Evolutionary conservation across 2,329 filamentous ascomycete species (phyloP).

Genomic region (Scortechinia acanthostroma): DNA sequence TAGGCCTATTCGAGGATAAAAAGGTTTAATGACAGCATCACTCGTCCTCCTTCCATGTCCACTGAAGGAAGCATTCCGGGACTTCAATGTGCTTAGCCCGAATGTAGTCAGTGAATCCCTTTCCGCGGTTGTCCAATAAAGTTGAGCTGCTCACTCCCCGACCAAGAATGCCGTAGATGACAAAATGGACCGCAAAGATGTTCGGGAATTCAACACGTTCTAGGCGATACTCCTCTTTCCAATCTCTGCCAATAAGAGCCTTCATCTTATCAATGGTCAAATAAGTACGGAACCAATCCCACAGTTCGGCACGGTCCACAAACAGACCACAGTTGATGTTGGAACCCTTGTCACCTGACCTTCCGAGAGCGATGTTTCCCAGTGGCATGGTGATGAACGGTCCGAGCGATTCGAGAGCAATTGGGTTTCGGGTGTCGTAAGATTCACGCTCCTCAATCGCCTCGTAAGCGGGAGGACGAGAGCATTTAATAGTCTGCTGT

Average conservation of each 20-base stretch:
- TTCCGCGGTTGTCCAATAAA: slow-evolving; percentile 37
- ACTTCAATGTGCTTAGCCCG: background rate
- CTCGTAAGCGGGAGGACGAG: no score
- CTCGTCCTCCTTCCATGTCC: no score
- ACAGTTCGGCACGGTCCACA: slow-evolving; percentile 25
- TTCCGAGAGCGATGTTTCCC: slow-evolving; percentile 30
- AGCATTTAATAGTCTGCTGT: no score
- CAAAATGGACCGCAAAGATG: slow-evolving; percentile 38
- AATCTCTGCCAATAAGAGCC: slow-evolving; percentile 32
- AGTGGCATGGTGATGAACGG: slow-evolving; percentile 21
- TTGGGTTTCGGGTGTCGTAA: slow-evolving; percentile 10
- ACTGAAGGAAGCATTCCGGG: no score
- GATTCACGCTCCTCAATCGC: no score
- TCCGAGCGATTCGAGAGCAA: slow-evolving; percentile 9
- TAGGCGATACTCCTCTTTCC: slow-evolving; percentile 26
- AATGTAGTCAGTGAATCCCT: slow-evolving; percentile 38
- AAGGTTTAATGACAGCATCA: no score
- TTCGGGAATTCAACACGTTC: slow-evolving; percentile 37
- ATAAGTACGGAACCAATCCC: slow-evolving; percentile 26
- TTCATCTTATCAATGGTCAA: slow-evolving; percentile 25
- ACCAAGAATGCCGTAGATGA: slow-evolving; percentile 35
- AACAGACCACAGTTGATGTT: slow-evolving; percentile 31
- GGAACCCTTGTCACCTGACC: slow-evolving; percentile 29
- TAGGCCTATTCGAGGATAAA: no score
- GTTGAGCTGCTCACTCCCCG: slow-evolving; percentile 36